phyloP scores from a whole-genome alignment of 257 asterid species.

The Solanum habrochaites region DNA sequence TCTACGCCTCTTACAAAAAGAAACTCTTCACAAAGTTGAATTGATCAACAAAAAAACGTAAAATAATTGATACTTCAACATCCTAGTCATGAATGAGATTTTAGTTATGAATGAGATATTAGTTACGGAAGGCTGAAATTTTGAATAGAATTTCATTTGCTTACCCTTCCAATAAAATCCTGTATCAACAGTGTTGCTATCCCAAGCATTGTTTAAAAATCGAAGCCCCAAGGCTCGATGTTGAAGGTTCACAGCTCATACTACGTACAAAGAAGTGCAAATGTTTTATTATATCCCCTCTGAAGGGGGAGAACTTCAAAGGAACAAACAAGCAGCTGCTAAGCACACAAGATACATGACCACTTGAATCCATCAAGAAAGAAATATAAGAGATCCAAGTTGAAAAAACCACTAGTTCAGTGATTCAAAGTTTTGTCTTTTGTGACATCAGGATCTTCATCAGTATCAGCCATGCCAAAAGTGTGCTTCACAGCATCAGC shows the following conservation, averaged over 20 bases:
- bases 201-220: not conserved
- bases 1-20: not conserved
- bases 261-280: not conserved
- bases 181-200: not conserved
- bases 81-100: not conserved
- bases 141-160: not conserved
- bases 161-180: not conserved
- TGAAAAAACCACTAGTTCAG: too few relatives aligned
- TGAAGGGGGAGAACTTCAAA: not conserved
- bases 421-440: not conserved
- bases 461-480: conserved; percentile 31
- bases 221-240: not conserved
- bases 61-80: not conserved
- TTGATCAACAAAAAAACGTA: not conserved
- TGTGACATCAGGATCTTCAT: not conserved
- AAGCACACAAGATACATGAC: not conserved
- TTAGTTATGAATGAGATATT: not conserved
- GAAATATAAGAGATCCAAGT: not conserved
- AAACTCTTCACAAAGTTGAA: not conserved
- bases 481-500: conserved; percentile 58
- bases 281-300: not conserved
- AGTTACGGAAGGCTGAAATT: not conserved
- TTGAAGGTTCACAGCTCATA: not conserved
- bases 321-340: not conserved
- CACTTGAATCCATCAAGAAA: not conserved